Percentiles rank a stretch among this genome's conserved stretches.
Evolutionary conservation across 1,284 basidiomycete species (phyloP).

Genomic region (Inonotus obliquus): DNA sequence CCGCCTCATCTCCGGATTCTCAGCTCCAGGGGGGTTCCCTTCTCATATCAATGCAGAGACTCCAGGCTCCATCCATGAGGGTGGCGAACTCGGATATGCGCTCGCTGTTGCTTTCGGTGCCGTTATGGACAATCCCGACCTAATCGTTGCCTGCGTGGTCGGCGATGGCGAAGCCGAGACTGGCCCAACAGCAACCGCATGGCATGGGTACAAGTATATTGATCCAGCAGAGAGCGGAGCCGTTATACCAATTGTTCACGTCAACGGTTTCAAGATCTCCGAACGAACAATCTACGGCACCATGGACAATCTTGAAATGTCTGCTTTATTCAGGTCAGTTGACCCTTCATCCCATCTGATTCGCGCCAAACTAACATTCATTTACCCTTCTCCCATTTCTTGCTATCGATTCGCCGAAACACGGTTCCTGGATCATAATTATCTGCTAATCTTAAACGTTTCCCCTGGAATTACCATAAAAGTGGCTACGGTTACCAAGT

Average conservation of each 20-base stretch:
- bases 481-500: slow-evolving; percentile 86
- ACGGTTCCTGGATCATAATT: neutral
- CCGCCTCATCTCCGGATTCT: slow-evolving; percentile 61
- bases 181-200: slow-evolving; percentile 78
- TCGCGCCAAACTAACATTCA: slow-evolving; percentile 1
- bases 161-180: slow-evolving; percentile 90
- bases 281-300: slow-evolving; percentile 84
- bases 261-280: slow-evolving; percentile 84
- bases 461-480: slow-evolving; percentile 16
- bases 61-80: slow-evolving; percentile 86
- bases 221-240: slow-evolving; percentile 90
- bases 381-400: neutral
- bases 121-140: slow-evolving; percentile 86
- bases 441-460: neutral
- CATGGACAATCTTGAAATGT: slow-evolving; percentile 85
- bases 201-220: slow-evolving; percentile 85
- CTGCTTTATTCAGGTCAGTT: slow-evolving; percentile 56
- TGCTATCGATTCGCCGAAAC: neutral
- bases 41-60: slow-evolving; percentile 72
- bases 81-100: slow-evolving; percentile 87
- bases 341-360: neutral
- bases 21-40: slow-evolving; percentile 62
- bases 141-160: slow-evolving; percentile 73
- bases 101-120: slow-evolving; percentile 80
- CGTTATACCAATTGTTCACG: slow-evolving; percentile 82